phyloP scores from a whole-genome alignment of 495 filamentous ascomycete species.

The Beverwykella pulmonaria region DNA sequence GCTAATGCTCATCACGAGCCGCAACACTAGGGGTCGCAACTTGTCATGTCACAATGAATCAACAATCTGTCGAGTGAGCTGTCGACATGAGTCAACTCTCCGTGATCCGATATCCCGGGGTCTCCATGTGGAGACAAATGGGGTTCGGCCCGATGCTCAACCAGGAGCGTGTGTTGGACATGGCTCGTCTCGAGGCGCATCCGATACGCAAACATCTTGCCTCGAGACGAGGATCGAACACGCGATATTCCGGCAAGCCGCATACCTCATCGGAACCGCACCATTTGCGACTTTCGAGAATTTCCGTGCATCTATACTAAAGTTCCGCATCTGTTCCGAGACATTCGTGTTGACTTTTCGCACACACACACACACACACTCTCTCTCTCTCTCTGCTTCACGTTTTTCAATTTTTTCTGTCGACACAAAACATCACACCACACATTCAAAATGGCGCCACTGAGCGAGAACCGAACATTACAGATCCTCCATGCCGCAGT shows the following conservation, averaged over 20 bases:
- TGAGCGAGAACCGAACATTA: conserved; percentile 16
- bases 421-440: background rate
- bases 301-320: background rate
- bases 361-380: too few relatives aligned
- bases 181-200: conserved; percentile 12
- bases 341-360: background rate
- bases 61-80: background rate
- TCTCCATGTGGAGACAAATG: background rate
- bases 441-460: conserved; percentile 1
- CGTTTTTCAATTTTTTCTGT: background rate
- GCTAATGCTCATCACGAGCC: too few relatives aligned
- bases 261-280: background rate
- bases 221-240: too few relatives aligned
- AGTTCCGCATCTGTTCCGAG: background rate
- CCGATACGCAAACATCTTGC: background rate
- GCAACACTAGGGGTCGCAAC: too few relatives aligned
- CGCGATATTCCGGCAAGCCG: background rate
- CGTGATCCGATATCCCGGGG: too few relatives aligned
- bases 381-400: background rate
- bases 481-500: conserved; percentile 18
- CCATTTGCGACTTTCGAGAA: background rate
- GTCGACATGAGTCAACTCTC: background rate
- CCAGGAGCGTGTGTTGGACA: background rate
- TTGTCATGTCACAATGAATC: background rate
- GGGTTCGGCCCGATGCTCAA: conserved; percentile 7